These are phyloP conservation scores for Debaryomyces prosopidis DNA, from an alignment of 805 yeast genomes.

Conservation along the genomic window DNA sequence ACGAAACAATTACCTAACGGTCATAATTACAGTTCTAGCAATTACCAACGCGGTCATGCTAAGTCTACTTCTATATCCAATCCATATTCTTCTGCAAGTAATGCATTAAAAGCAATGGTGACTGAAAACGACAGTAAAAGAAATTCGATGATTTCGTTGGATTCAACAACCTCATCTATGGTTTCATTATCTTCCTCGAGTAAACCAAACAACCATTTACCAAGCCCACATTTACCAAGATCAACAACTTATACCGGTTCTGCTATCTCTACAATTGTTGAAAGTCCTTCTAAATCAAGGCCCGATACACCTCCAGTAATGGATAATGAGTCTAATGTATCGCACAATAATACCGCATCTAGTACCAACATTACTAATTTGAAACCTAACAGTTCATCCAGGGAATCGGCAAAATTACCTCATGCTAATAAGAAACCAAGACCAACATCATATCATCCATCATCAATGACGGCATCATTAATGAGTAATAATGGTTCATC, in stretches of 20 bases:
- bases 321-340: neutral
- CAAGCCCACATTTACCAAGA: constrained; percentile 14
- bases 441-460: constrained; percentile 84
- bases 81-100: constrained; percentile 55
- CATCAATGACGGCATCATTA: constrained; percentile 39
- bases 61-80: constrained; percentile 32
- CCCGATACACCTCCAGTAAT: constrained; percentile 3
- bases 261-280: constrained; percentile 47
- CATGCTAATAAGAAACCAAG: constrained; percentile 62
- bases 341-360: neutral
- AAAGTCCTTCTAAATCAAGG: constrained; percentile 15
- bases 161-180: constrained; percentile 10
- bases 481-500: constrained; percentile 15
- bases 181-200: constrained; percentile 10
- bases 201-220: constrained; percentile 10
- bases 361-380: constrained; percentile 1
- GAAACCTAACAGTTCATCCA: constrained; percentile 9
- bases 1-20: constrained; percentile 11
- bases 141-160: constrained; percentile 16
- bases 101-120: constrained; percentile 73
- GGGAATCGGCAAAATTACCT: constrained; percentile 37
- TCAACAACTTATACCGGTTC: constrained; percentile 33
- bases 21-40: neutral
- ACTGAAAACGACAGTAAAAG: constrained; percentile 60
- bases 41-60: constrained; percentile 25